Percentiles rank a stretch among this genome's conserved stretches.
These are phyloP conservation scores for Polyporus arcularius DNA, from an alignment of 768 basidiomycete species.

Conservation along the genomic window DNA sequence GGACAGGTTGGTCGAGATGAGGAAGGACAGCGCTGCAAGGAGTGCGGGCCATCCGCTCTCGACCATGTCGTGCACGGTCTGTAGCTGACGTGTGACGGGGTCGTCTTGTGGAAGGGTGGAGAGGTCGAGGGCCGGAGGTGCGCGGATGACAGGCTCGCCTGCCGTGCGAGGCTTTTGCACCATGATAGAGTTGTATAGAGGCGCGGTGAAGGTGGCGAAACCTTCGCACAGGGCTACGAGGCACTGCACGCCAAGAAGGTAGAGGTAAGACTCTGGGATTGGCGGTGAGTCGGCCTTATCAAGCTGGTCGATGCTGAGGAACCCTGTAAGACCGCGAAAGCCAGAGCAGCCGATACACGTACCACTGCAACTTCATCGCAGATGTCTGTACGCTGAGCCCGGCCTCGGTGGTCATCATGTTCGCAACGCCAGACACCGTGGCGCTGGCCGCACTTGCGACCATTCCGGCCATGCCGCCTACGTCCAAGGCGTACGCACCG, in stretches of 20 bases:
- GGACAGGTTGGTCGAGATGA: slow-evolving; percentile 88
- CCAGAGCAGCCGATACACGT: slow-evolving; percentile 24
- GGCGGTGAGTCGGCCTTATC: slow-evolving; percentile 95
- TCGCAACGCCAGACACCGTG: slow-evolving; percentile 81
- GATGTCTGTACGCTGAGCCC: slow-evolving; percentile 75
- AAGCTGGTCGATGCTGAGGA: slow-evolving; percentile 87
- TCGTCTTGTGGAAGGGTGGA: slow-evolving; percentile 55
- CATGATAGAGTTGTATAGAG: slow-evolving; percentile 72
- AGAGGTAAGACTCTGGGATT: slow-evolving; percentile 93
- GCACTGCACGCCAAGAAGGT: slow-evolving; percentile 89
- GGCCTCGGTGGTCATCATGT: slow-evolving; percentile 74
- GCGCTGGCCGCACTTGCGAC: slow-evolving; percentile 83
- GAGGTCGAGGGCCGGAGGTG: slow-evolving; percentile 74
- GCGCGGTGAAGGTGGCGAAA: slow-evolving; percentile 70
- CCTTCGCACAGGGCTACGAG: slow-evolving; percentile 86
- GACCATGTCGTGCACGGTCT: slow-evolving; percentile 73
- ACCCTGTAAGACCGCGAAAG: too few relatives aligned
- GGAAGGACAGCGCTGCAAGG: slow-evolving; percentile 85
- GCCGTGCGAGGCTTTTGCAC: slow-evolving; percentile 62
- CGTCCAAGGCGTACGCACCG: slow-evolving; percentile 59
- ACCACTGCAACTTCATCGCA: slow-evolving; percentile 93
- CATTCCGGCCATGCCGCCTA: slow-evolving; percentile 75
- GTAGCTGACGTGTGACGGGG: slow-evolving; percentile 56
- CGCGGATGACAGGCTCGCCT: slow-evolving; percentile 65
- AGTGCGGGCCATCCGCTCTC: slow-evolving; percentile 91